Conservation (phyloP, 768 basidiomycete genomes). For the Lactifluus subvellereus region DNA sequence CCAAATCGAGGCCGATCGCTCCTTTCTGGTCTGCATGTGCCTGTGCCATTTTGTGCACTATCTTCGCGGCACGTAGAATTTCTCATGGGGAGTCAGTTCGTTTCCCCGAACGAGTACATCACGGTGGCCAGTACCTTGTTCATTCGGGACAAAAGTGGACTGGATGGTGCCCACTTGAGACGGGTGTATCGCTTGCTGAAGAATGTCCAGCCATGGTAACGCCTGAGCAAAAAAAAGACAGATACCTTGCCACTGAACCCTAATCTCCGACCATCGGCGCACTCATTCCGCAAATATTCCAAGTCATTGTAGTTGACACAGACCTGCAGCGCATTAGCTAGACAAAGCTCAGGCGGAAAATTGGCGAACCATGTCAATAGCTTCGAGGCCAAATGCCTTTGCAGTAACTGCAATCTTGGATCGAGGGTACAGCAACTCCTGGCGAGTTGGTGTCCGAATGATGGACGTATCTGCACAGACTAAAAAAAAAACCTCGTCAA, state of each 20-base stretch:
- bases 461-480: conserved; percentile 89
- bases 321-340: conserved; percentile 43
- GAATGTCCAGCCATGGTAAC: background rate
- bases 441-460: conserved; percentile 64
- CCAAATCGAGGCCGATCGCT: conserved; percentile 65
- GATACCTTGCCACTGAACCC: conserved; percentile 89
- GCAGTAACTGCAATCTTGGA: conserved; percentile 78
- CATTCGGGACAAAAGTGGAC: conserved; percentile 68
- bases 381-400: conserved; percentile 74
- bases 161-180: conserved; percentile 75
- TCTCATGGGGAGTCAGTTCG: conserved; percentile 38
- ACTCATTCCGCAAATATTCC: conserved; percentile 64
- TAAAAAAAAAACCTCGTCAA: conserved; percentile 28
- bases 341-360: background rate
- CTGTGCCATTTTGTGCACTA: conserved; percentile 57
- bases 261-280: conserved; percentile 67
- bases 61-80: conserved; percentile 68
- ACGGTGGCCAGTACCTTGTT: conserved; percentile 43
- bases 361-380: conserved; percentile 77
- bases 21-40: conserved; percentile 50
- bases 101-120: background rate
- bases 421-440: conserved; percentile 77
- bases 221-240: background rate
- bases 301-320: conserved; percentile 82
- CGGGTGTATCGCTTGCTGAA: conserved; percentile 93